phyloP scores from a whole-genome alignment of 768 basidiomycete genomes.

The Termitomyces titanicus region DNA sequence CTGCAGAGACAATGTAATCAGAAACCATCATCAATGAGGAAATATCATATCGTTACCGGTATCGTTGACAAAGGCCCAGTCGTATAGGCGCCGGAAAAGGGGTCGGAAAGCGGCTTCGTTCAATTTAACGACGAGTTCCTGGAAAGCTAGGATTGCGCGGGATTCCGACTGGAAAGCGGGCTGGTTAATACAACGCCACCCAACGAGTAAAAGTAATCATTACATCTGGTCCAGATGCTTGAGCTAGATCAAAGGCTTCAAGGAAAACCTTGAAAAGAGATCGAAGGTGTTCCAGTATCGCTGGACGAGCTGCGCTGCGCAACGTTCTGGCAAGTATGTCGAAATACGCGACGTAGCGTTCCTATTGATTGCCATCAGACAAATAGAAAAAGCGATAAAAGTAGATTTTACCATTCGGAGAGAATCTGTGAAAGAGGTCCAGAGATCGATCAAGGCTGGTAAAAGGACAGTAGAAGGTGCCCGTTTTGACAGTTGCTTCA shows the following conservation, averaged over 20 bases:
- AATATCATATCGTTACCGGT: slow-evolving; percentile 31
- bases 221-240: slow-evolving; percentile 17
- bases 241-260: slow-evolving; percentile 63
- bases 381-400: neutral
- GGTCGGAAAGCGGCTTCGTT: slow-evolving; percentile 92
- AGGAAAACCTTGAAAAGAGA: slow-evolving; percentile 75
- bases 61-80: slow-evolving; percentile 84
- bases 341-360: slow-evolving; percentile 54
- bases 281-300: slow-evolving; percentile 64
- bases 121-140: slow-evolving; percentile 86
- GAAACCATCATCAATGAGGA: neutral
- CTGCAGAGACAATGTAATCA: slow-evolving; percentile 13
- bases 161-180: slow-evolving; percentile 42
- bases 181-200: neutral
- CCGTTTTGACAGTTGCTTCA: slow-evolving; percentile 67
- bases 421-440: slow-evolving; percentile 36
- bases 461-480: slow-evolving; percentile 65
- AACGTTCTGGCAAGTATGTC: slow-evolving; percentile 62
- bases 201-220: neutral
- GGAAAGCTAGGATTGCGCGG: slow-evolving; percentile 66
- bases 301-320: slow-evolving; percentile 58
- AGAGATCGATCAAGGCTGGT: slow-evolving; percentile 57
- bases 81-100: slow-evolving; percentile 85
- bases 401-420: slow-evolving; percentile 30
- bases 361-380: slow-evolving; percentile 18